A percentile compares a stretch with the other conserved stretches of the same genome.
These are phyloP conservation scores for Fusarium brachygibbosum DNA, from an alignment of 2,329 filamentous ascomycete species.

Conservation along the genomic window DNA sequence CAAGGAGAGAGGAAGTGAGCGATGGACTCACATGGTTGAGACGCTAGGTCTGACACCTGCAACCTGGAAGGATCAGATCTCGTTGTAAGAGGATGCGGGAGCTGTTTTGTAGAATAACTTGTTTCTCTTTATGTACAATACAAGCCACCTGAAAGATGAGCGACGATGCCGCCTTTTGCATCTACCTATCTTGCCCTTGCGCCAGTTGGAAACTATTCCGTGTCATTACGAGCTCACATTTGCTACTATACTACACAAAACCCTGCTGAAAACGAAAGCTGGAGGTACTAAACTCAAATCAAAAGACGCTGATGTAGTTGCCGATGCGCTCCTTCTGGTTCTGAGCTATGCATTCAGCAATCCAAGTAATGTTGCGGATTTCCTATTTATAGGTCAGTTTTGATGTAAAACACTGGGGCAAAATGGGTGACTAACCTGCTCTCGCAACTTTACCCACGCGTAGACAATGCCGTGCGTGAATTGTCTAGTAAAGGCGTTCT, in stretches of 20 bases:
- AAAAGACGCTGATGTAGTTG: slow-evolving; percentile 99
- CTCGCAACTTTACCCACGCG: slow-evolving; percentile 96
- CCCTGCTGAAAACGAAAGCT: slow-evolving; percentile 50
- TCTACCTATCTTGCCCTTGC: slow-evolving; percentile 50
- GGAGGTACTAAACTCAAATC: slow-evolving; percentile 51
- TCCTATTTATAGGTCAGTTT: slow-evolving; percentile 71
- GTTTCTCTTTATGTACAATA: slow-evolving; percentile 66
- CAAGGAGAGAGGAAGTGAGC: slow-evolving; percentile 90
- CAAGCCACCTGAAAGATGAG: slow-evolving; percentile 51
- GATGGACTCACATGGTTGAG: slow-evolving; percentile 89
- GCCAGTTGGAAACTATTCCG: slow-evolving; percentile 52
- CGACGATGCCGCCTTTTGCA: slow-evolving; percentile 47
- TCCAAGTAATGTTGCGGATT: slow-evolving; percentile 99
- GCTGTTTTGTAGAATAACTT: slow-evolving; percentile 58
- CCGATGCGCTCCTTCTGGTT: slow-evolving; percentile 99
- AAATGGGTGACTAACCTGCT: slow-evolving; percentile 77
- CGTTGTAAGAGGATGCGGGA: slow-evolving; percentile 47
- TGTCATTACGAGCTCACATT: slow-evolving; percentile 55
- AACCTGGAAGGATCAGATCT: slow-evolving; percentile 91
- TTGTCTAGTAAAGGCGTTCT: slow-evolving; percentile 93
- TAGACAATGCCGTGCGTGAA: slow-evolving; percentile 97
- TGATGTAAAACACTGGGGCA: neutral
- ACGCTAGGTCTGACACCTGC: slow-evolving; percentile 88
- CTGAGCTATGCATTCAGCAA: slow-evolving; percentile 98
- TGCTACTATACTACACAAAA: slow-evolving; percentile 62